Evolutionary conservation across 208 protist genomes (phyloP).

Genomic region (Naegleria gruberi): DNA sequence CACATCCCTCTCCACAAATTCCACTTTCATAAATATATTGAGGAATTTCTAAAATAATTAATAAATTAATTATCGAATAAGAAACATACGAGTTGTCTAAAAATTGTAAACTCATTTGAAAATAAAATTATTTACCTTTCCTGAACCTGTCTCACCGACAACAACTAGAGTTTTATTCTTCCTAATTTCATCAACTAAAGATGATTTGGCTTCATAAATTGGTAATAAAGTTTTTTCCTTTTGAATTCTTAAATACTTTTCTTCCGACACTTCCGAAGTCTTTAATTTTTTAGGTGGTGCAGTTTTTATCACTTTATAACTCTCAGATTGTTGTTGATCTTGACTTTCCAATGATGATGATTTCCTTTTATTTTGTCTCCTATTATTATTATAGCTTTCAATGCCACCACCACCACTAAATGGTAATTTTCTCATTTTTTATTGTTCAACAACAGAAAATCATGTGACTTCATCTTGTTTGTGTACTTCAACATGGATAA

Average conservation of each 20-base stretch:
- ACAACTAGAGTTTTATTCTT: conserved; percentile 68
- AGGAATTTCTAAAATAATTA: conserved; percentile 31
- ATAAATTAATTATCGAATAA: conserved; percentile 32
- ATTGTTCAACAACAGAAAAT: too few relatives aligned
- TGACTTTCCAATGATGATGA: neutral
- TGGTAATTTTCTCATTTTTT: too few relatives aligned
- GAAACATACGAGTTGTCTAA: conserved; percentile 65
- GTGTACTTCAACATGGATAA: too few relatives aligned
- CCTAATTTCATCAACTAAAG: conserved; percentile 31
- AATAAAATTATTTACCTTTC: conserved; percentile 87
- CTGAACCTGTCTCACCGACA: conserved; percentile 81
- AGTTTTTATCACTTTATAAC: neutral
- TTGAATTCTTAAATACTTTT: conserved; percentile 26
- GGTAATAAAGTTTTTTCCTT: conserved; percentile 43
- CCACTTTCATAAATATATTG: conserved; percentile 66
- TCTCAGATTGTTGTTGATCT: neutral
- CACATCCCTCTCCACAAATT: conserved; percentile 26
- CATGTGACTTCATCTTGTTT: too few relatives aligned
- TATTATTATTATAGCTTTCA: too few relatives aligned
- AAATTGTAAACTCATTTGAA: conserved; percentile 66
- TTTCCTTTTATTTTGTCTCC: too few relatives aligned
- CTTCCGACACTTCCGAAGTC: neutral
- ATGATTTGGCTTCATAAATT: conserved; percentile 51
- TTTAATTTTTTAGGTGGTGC: neutral
- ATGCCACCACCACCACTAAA: too few relatives aligned